Percentiles rank a stretch among this genome's conserved stretches.
Conservation (phyloP, 257 asterid species). For the Plantago major region DNA sequence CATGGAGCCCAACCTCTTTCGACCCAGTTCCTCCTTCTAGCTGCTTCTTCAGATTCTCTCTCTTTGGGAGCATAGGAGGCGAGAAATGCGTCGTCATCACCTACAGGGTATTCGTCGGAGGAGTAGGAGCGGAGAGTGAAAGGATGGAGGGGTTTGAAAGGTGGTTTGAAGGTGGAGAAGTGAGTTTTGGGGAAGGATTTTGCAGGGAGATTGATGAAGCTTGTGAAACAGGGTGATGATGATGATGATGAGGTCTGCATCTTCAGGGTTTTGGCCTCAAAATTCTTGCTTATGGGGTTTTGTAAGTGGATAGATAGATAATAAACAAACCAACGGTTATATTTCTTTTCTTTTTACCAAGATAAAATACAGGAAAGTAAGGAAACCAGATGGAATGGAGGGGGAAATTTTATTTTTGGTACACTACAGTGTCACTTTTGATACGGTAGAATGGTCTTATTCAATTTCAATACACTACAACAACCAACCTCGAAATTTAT, state of each 20-base stretch:
- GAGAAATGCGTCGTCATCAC: slow-evolving; percentile 72
- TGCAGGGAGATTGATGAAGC: slow-evolving; percentile 43
- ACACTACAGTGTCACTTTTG: no score
- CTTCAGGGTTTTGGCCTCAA: slow-evolving; percentile 16
- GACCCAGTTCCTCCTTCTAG: slow-evolving; percentile 77
- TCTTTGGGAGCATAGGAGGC: slow-evolving; percentile 64
- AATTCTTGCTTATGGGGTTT: slow-evolving; percentile 17
- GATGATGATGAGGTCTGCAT: slow-evolving; percentile 49
- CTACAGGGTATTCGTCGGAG: slow-evolving; percentile 83
- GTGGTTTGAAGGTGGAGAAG: slow-evolving; percentile 13
- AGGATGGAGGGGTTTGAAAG: slow-evolving; percentile 17
- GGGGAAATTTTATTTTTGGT: no score
- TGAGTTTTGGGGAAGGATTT: slow-evolving; percentile 41
- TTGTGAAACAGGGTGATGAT: slow-evolving; percentile 33
- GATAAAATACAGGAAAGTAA: no score
- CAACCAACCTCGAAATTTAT: no score
- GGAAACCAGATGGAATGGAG: no score
- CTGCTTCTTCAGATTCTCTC: slow-evolving; percentile 84
- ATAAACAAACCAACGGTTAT: no score
- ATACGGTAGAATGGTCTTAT: no score
- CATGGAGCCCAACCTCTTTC: slow-evolving; percentile 99
- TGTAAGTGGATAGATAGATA: neutral
- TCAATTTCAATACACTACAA: no score
- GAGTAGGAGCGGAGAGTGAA: slow-evolving; percentile 37
- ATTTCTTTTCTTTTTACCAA: no score